A percentile compares a stretch with the other conserved stretches of the same genome.
Evolutionary conservation across 371 early-diverging fungal species (phyloP).

Genomic region (Mortierella sp.): DNA sequence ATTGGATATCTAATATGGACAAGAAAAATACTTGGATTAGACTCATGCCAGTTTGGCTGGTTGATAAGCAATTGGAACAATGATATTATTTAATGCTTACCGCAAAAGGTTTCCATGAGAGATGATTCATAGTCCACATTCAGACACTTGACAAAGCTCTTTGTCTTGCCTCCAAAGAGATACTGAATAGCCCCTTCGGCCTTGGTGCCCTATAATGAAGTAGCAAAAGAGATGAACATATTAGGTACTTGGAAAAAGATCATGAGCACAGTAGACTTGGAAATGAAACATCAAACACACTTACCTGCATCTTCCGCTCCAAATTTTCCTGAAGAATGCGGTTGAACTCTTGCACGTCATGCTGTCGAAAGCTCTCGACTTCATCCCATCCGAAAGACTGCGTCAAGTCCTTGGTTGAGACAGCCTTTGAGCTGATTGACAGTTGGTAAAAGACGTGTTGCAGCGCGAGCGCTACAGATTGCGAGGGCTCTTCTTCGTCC

Average conservation of each 20-base stretch:
- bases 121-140: conserved; percentile 95
- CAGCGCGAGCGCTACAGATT: conserved; percentile 90
- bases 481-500: conserved; percentile 86
- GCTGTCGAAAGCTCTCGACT: conserved; percentile 95
- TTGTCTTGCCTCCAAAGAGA: conserved; percentile 96
- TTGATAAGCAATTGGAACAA: too few relatives aligned
- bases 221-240: background rate
- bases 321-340: conserved; percentile 96
- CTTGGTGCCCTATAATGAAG: conserved; percentile 75
- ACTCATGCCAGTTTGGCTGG: background rate
- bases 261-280: too few relatives aligned
- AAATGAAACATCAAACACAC: background rate
- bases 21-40: background rate
- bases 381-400: conserved; percentile 98
- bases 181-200: conserved; percentile 93
- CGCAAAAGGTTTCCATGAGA: conserved; percentile 89
- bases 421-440: conserved; percentile 76
- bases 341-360: conserved; percentile 98
- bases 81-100: conserved; percentile 43
- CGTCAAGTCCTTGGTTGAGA: conserved; percentile 94
- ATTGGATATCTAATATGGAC: conserved; percentile 83
- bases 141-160: conserved; percentile 94
- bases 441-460: conserved; percentile 96
- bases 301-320: conserved; percentile 94
- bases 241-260: too few relatives aligned